Evolutionary conservation across 2,329 filamentous ascomycete genomes (phyloP).

Genomic region (Phialophora expanda): DNA sequence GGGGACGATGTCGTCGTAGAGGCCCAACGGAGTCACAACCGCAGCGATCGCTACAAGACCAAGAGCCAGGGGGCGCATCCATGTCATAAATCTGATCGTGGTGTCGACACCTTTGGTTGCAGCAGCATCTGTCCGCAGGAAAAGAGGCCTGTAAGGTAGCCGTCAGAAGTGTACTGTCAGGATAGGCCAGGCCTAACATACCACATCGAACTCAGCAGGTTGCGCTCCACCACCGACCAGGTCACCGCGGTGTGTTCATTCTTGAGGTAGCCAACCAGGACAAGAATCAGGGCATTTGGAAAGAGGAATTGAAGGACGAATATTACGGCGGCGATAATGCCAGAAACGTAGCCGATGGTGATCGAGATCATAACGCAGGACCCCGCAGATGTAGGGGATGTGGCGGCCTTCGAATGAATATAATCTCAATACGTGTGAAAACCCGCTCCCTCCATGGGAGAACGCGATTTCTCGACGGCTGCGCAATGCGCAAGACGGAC

Average conservation of each 20-base stretch:
- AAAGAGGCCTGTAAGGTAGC: constrained; percentile 45
- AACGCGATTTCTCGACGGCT: not conserved
- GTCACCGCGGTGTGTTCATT: constrained; percentile 48
- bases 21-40: constrained; percentile 55
- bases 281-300: constrained; percentile 46
- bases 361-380: constrained; percentile 33
- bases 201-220: constrained; percentile 49
- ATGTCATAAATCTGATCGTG: constrained; percentile 40
- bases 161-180: not conserved
- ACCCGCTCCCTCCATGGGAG: not conserved
- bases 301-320: constrained; percentile 48
- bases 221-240: constrained; percentile 48
- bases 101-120: constrained; percentile 43
- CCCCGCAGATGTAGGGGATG: not conserved
- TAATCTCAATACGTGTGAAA: not conserved
- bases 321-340: constrained; percentile 49
- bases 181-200: not conserved
- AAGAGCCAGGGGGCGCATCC: constrained; percentile 41
- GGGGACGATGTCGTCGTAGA: constrained; percentile 49
- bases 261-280: constrained; percentile 46
- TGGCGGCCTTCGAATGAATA: not conserved
- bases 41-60: constrained; percentile 49
- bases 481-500: not conserved
- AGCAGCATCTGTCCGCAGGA: constrained; percentile 50
- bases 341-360: constrained; percentile 49